These are phyloP conservation scores for Curvularia hawaiiensis DNA, from an alignment of 2,329 filamentous ascomycete genomes.

Conservation along the genomic window DNA sequence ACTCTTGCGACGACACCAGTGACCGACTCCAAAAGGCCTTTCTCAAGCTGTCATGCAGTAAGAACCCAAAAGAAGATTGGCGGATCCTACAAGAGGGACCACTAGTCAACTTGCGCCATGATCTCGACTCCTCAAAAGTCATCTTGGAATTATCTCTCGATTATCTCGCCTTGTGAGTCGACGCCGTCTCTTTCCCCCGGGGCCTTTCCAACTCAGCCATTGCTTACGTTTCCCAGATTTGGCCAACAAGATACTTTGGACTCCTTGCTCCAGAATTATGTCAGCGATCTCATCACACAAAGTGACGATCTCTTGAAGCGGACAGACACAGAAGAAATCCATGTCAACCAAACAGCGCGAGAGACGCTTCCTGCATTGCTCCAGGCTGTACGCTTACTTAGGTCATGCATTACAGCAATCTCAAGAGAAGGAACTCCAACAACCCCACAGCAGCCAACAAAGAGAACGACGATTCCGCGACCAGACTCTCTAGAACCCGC, in stretches of 20 bases:
- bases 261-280: conserved; percentile 24
- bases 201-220: background rate
- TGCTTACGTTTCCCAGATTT: conserved; percentile 18
- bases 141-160: conserved; percentile 39
- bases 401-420: conserved; percentile 32
- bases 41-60: conserved; percentile 34
- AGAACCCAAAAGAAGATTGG: conserved; percentile 31
- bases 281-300: conserved; percentile 23
- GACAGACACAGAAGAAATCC: conserved; percentile 33
- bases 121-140: conserved; percentile 34
- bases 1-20: conserved; percentile 35
- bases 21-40: conserved; percentile 38
- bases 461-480: conserved; percentile 26
- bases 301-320: conserved; percentile 31
- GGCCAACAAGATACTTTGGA: conserved; percentile 28
- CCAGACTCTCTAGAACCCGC: conserved; percentile 31
- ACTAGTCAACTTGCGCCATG: conserved; percentile 27
- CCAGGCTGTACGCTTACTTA: conserved; percentile 30
- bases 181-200: background rate
- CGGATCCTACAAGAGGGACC: conserved; percentile 23
- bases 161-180: conserved; percentile 36
- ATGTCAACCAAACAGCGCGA: conserved; percentile 31
- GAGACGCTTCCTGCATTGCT: conserved; percentile 32
- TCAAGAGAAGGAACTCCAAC: conserved; percentile 19
- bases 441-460: conserved; percentile 10